Conservation (phyloP, 2,329 filamentous ascomycete genomes). For the Thielaviopsis euricoi region DNA sequence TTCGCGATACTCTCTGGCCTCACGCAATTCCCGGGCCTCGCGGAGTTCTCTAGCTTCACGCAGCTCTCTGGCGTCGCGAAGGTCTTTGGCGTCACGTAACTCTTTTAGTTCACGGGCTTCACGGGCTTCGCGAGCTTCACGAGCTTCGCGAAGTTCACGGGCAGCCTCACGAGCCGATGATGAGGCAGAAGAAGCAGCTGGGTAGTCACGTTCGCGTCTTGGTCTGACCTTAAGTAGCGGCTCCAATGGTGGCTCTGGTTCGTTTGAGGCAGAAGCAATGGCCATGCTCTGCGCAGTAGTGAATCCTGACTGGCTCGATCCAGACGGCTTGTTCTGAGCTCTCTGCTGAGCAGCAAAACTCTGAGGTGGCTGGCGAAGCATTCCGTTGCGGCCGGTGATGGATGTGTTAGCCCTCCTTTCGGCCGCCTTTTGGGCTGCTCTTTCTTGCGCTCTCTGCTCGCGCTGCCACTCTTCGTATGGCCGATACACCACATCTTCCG, state of each 20-base stretch:
- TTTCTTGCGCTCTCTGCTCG: slow-evolving; percentile 25
- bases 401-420: slow-evolving; percentile 10
- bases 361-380: slow-evolving; percentile 39
- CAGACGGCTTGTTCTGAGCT: slow-evolving; percentile 28
- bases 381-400: slow-evolving; percentile 16
- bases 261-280: slow-evolving; percentile 3
- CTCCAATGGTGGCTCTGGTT: background rate
- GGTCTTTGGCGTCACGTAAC: background rate
- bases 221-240: slow-evolving; percentile 2
- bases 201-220: slow-evolving; percentile 8
- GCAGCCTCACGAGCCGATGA: slow-evolving; percentile 6
- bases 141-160: background rate
- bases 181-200: background rate
- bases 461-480: slow-evolving; percentile 44
- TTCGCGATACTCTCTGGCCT: background rate
- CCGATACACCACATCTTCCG: slow-evolving; percentile 45
- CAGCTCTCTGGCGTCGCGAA: background rate
- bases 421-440: background rate
- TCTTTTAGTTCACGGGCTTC: slow-evolving; percentile 2
- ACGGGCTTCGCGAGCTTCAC: slow-evolving; percentile 1
- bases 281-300: slow-evolving; percentile 10
- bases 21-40: background rate
- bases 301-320: slow-evolving; percentile 20
- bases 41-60: slow-evolving; percentile 1
- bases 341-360: slow-evolving; percentile 52